Evolutionary conservation across 331 rosid species (phyloP), one percentile per base, ranked within the genome.

Genomic region (Rhamnella rubrinervis): DNA sequence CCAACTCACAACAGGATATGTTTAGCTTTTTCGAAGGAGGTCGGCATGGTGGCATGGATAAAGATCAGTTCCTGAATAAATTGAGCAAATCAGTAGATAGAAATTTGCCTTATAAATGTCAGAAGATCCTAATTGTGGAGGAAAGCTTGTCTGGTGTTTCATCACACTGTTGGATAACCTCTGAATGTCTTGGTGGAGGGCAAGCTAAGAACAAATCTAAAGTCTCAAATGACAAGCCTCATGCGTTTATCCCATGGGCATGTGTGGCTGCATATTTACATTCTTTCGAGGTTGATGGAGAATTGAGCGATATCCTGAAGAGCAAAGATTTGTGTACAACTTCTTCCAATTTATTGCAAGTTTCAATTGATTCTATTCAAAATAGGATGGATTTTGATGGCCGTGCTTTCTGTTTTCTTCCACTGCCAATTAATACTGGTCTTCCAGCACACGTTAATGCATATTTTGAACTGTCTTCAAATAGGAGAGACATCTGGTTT

Each of bases 401-500:
- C 57, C 98, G 88, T 72, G 98, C 98, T 73, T 93, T 88, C 83
- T 91, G 97, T 78, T 93, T 93, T 79, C 80, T 93, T 66, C 98
- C 98, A 31, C 80, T 93, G 47, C 98, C 98, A 40, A 84, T 93
- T 63, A 81, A 75, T 76, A 93, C 98, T 70, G 88, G 97, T 74
- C 92, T 91, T 75, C 97, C 98, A 66, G 89, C 91, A 66, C 98
- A 93, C 75, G 84, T 93, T 55, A 93, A 93, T 81, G 97, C 97
- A 31, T 93, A 93, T 87, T 93, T 93, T 66, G 98, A 93, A 71
- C 81, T 93, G 82, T 93, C 98, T 58, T 93, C 98, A 71, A 91
- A 93, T 88, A 89, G 98, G 63, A 88, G 98, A 80, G 98, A 93
- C 86, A 90, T 93, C 77, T 93, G 98, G 98, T 91, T 91, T 73